These are phyloP conservation scores for Hymenoscyphus linearis DNA, from an alignment of 2,329 filamentous ascomycete species.

Conservation along the genomic window DNA sequence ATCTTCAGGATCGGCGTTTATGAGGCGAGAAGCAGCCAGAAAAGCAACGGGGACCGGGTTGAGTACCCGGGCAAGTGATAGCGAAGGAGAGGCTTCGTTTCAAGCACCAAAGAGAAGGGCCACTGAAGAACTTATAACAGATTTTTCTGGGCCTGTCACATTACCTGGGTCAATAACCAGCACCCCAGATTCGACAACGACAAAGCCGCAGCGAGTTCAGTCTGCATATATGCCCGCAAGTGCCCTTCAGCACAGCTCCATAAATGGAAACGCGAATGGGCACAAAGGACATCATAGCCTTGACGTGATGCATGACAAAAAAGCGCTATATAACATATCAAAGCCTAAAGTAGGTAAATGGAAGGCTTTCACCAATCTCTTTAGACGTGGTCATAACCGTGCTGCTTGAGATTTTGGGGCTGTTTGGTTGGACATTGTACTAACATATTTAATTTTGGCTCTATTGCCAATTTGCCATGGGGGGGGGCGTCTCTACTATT, in stretches of 20 bases:
- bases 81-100: conserved; percentile 22
- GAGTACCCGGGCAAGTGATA: conserved; percentile 27
- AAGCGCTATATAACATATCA: conserved; percentile 2
- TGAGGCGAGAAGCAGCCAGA: conserved; percentile 34
- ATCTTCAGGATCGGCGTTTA: conserved; percentile 43
- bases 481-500: background rate
- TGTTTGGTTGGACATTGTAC: background rate
- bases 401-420: background rate
- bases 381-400: conserved; percentile 18
- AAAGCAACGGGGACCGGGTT: conserved; percentile 11
- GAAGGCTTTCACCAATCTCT: conserved; percentile 26
- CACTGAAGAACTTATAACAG: conserved; percentile 7
- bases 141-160: conserved; percentile 6
- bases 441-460: conserved; percentile 1
- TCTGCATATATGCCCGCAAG: conserved; percentile 23
- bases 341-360: conserved; percentile 25
- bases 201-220: conserved; percentile 16
- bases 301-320: conserved; percentile 2
- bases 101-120: conserved; percentile 7
- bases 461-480: background rate
- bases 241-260: conserved; percentile 15
- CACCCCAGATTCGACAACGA: conserved; percentile 20
- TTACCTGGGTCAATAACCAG: conserved; percentile 14
- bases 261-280: conserved; percentile 7
- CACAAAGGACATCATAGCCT: conserved; percentile 9